A percentile compares a stretch with the other conserved stretches of the same genome.
Conservation (phyloP, 306 rosid genomes). For the Arachis stenosperma region DNA sequence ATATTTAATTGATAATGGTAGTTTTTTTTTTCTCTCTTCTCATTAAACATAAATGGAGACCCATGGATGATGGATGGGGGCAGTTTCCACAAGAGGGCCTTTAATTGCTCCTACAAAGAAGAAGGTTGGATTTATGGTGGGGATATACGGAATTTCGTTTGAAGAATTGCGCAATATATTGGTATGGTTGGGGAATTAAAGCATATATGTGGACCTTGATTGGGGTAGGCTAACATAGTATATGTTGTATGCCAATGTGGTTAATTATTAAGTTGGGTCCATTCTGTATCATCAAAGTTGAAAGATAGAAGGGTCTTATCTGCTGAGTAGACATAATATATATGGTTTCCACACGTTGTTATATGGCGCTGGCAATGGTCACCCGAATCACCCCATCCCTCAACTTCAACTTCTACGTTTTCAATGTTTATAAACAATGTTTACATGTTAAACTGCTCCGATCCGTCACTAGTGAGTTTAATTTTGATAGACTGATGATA, state of each 20-base stretch:
- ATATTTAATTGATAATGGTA: too few species aligned
- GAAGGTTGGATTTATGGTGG: slow-evolving; percentile 24
- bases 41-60: neutral
- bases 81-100: neutral
- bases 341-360: neutral
- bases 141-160: neutral
- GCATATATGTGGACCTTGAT: neutral
- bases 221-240: neutral
- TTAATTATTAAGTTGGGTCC: slow-evolving; percentile 23
- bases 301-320: slow-evolving; percentile 24
- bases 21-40: neutral
- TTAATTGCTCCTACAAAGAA: neutral
- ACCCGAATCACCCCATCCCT: neutral
- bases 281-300: neutral
- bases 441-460: too few species aligned
- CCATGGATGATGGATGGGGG: neutral
- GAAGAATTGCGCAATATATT: slow-evolving; percentile 23
- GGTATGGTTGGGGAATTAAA: slow-evolving; percentile 18
- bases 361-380: too few species aligned
- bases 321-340: neutral
- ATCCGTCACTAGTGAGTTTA: too few species aligned
- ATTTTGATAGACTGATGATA: too few species aligned
- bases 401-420: neutral
- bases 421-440: too few species aligned
- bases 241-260: neutral